Percentiles rank a stretch among this genome's conserved stretches.
These are phyloP conservation scores for Botrytis cinerea DNA, from an alignment of 2,329 filamentous ascomycete genomes.

Conservation along the genomic window DNA sequence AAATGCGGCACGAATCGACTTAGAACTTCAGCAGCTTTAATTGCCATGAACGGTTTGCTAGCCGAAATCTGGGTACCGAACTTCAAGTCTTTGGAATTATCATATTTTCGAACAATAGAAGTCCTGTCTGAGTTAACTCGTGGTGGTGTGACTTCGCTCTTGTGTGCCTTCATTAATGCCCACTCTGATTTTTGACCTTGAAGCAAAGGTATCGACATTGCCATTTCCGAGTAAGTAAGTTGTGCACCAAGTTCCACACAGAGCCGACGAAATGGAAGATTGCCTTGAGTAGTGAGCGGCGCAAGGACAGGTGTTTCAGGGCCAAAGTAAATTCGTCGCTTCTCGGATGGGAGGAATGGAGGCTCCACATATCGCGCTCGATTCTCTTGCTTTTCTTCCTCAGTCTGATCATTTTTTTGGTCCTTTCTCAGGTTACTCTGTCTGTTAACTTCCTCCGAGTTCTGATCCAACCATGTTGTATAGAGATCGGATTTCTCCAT, in stretches of 20 bases:
- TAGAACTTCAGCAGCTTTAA: constrained; percentile 84
- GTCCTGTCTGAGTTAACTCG: constrained; percentile 53
- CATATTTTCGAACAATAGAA: constrained; percentile 71
- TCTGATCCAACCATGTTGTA: constrained; percentile 73
- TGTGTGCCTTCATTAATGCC: constrained; percentile 91
- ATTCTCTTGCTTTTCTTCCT: constrained; percentile 62
- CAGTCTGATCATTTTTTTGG: constrained; percentile 44
- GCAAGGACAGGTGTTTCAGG: constrained; percentile 91
- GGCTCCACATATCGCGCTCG: constrained; percentile 82
- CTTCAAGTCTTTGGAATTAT: constrained; percentile 78
- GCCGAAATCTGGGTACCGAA: constrained; percentile 93
- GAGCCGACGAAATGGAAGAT: constrained; percentile 88
- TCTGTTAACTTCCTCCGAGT: constrained; percentile 53
- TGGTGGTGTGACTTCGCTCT: constrained; percentile 75
- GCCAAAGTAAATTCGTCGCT: constrained; percentile 90
- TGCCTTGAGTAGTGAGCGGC: constrained; percentile 93
- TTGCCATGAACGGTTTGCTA: constrained; percentile 86
- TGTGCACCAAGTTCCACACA: constrained; percentile 88
- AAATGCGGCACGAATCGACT: constrained; percentile 77
- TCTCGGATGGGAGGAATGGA: constrained; percentile 88
- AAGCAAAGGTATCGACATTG: constrained; percentile 83
- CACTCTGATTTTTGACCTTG: constrained; percentile 91
- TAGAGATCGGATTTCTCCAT: constrained; percentile 76
- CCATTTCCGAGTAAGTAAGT: constrained; percentile 98
- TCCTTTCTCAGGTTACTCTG: constrained; percentile 50